These are phyloP conservation scores for Wickerhamomyces strasburgensis DNA, from an alignment of 805 yeast genomes.

Conservation along the genomic window DNA sequence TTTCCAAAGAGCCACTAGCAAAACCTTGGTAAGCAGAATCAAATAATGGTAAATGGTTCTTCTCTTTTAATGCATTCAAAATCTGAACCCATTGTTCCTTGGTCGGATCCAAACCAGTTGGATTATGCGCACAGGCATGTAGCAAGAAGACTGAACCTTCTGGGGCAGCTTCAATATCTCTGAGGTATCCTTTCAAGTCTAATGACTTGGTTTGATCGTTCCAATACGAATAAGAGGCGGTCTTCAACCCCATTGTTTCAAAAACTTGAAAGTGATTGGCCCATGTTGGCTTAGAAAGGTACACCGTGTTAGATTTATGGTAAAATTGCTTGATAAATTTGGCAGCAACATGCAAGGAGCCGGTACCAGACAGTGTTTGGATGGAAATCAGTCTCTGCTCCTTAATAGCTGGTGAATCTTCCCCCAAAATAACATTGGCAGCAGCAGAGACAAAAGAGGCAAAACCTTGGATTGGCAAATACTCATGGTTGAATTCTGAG, in stretches of 20 bases:
- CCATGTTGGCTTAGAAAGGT: conserved; percentile 93
- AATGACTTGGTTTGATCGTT: conserved; percentile 63
- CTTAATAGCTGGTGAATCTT: conserved; percentile 44
- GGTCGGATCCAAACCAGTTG: conserved; percentile 94
- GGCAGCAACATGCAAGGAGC: conserved; percentile 90
- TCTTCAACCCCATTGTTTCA: conserved; percentile 59
- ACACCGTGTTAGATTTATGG: conserved; percentile 42
- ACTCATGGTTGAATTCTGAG: conserved; percentile 75
- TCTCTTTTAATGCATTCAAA: conserved; percentile 51
- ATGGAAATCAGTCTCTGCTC: conserved; percentile 52
- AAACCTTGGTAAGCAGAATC: conserved; percentile 98
- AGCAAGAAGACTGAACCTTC: conserved; percentile 74
- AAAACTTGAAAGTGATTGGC: conserved; percentile 90
- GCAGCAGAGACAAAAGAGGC: conserved; percentile 65
- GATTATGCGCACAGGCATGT: conserved; percentile 97
- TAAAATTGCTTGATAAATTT: conserved; percentile 33
- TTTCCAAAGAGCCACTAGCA: conserved; percentile 79
- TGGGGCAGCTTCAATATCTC: conserved; percentile 60
- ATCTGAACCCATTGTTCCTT: conserved; percentile 74
- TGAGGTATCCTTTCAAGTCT: conserved; percentile 63
- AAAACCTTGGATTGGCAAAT: conserved; percentile 76
- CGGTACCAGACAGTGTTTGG: conserved; percentile 83
- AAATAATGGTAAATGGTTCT: conserved; percentile 73
- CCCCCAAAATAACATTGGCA: conserved; percentile 68
- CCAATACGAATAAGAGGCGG: conserved; percentile 83